Base-by-base conservation (phyloP, 441 rosid genomes). In the Pelargonium fulgidum region DNA sequence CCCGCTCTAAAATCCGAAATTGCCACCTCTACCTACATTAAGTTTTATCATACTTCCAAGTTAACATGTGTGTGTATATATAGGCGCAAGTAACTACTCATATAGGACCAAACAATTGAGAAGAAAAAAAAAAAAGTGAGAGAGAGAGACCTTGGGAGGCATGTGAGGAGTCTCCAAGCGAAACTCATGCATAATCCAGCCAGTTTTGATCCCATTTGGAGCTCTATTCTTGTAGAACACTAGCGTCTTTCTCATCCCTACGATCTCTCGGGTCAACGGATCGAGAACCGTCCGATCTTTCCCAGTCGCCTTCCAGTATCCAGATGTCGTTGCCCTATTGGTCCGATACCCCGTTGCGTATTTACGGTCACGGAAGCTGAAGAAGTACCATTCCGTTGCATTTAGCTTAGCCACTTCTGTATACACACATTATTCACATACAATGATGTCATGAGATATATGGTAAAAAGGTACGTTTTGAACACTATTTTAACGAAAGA, bases 141-240 rank as follows among this genome's bases (percentile, higher is more conserved):
- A n/a, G 26, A 50, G 20, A 62, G 65, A 45, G 73, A 93, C 99
- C 96, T 90, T 88, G 22, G 99, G 97, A 67, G 92, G 96, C 92
- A 87, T 86, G 11, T 86, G 91, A 64, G 93, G 96, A 71, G 91
- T 79, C 77, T 91, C 96, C 29, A 89, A 84, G 70, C 99, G 96
- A 77, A 91, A 94, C 77, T 94, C 99, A 63, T 94, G 99, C 99
- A 91, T 93, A 70, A 93, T 93, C 99, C 99, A 93, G 59, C 93
- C 91, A 4, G 96, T 89, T 74, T 93, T 93, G 81, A 87, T 86
- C 19, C 99, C 99, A 66, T 89, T 84, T 0, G 99, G 99, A 69
- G 99, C 97, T 77, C 99, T 78, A 80, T 86, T 91, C 59, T 80
- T 76, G 75, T 93, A 90, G 79, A 93, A 91, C 14, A 93, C 99